phyloP scores from a whole-genome alignment of 23 red algal species.

The Gracilaria gracilis region DNA sequence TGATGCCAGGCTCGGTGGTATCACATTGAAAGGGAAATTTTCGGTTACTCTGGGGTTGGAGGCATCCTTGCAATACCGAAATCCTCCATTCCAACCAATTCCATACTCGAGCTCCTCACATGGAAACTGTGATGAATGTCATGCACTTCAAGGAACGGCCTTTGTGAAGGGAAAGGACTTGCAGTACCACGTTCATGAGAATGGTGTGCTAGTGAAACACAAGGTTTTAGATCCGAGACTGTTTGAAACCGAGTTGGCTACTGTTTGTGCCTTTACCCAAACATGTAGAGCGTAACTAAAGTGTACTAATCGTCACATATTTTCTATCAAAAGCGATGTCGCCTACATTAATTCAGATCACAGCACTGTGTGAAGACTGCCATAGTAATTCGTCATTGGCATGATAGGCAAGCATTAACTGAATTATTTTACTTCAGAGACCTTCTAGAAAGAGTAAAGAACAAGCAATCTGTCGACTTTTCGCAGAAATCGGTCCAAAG shows the following conservation, averaged over 20 bases:
- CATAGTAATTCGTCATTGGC: no score
- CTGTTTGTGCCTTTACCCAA: constrained; percentile 11
- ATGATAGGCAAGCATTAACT: no score
- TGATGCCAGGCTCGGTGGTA: neutral
- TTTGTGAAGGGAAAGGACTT: constrained; percentile 20
- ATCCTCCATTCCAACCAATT: neutral
- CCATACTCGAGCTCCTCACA: neutral
- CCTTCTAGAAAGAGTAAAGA: no score
- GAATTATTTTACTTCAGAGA: no score
- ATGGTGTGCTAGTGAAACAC: constrained; percentile 18
- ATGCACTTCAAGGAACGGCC: constrained; percentile 8
- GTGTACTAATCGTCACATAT: no score
- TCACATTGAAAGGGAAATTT: neutral
- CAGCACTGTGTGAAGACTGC: no score
- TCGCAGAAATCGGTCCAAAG: no score
- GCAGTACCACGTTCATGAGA: constrained; percentile 7
- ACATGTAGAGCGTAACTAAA: neutral
- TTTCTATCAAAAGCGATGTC: no score
- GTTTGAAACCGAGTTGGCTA: constrained; percentile 8
- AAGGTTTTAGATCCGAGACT: neutral
- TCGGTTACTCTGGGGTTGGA: constrained; percentile 12
- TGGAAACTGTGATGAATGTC: neutral
- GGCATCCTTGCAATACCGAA: neutral
- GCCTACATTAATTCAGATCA: no score
- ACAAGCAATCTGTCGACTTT: no score